phyloP scores from a whole-genome alignment of 305 asterid genomes.

The Fraxinus albicans region DNA sequence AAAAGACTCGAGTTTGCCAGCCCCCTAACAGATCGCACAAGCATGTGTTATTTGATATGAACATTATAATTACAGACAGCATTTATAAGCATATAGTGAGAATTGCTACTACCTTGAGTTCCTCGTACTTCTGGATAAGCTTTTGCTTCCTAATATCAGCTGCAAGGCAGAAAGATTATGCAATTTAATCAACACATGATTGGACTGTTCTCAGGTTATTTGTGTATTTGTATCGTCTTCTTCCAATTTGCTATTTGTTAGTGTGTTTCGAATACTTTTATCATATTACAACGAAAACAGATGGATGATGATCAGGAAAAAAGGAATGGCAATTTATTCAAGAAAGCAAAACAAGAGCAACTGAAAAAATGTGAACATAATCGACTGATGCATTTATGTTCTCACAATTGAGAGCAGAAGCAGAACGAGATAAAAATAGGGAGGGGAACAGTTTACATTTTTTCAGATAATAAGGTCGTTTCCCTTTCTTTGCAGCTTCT shows the following conservation, averaged over 20 bases:
- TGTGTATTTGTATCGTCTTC: background rate
- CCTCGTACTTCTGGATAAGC: slow-evolving; percentile 69
- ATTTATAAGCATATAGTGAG: background rate
- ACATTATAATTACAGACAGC: background rate
- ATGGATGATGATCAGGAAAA: background rate
- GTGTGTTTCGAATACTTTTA: background rate
- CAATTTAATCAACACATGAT: background rate
- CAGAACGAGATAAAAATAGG: background rate
- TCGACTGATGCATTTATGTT: background rate
- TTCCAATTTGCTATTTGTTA: background rate
- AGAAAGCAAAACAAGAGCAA: background rate
- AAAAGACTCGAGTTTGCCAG: slow-evolving; percentile 78
- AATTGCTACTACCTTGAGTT: slow-evolving; percentile 62
- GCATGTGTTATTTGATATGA: background rate
- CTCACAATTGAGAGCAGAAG: background rate
- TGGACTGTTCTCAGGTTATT: background rate
- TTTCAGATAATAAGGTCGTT: slow-evolving; percentile 77
- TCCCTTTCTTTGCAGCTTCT: slow-evolving; percentile 93
- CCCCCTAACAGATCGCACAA: slow-evolving; percentile 40
- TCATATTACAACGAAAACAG: background rate
- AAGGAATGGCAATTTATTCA: background rate
- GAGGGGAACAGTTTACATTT: slow-evolving; percentile 44
- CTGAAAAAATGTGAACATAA: background rate
- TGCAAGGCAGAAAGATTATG: slow-evolving; percentile 35
- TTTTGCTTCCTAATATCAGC: slow-evolving; percentile 74